Evolutionary conservation across 78 protist genomes (phyloP), one percentile per base, ranked within the genome.

Genomic region (Dictyostelium brefeldianum): DNA sequence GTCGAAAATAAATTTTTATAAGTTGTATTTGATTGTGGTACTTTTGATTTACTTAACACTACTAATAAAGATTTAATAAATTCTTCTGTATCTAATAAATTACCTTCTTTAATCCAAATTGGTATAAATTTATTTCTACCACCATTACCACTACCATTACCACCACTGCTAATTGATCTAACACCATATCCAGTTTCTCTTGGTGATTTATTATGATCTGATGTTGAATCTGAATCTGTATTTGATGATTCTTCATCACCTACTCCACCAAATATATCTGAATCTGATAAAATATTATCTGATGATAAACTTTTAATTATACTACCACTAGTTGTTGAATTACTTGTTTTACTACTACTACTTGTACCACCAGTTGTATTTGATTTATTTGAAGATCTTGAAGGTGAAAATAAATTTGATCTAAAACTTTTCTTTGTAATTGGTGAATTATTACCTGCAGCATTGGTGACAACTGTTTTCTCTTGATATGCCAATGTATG

Each of bases 81-180:
- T 12, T 53, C 22, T 4, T 87, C 93, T 41, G n/a, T 46, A 18
- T 50, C 56, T 20, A 87, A 87, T 15, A 87, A 25, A 77, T 87
- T 56, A 4, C 78, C 93, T 65, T 87, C 93, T 50, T 87, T 87
- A 12, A 87, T 74, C 93, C 93, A 87, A 18, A 71, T 67, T 59
- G 71, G 93, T 29, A 87, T 77, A 15, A 10, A 36, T 54, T 50
- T 53, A 15, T 77, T 74, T 50, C 51, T 87, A 62, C 18, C 18
- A 54, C 10, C 10, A 47, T 54, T 54, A n/a, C 53, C 29, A 9
- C 41, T 20, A n/a, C 36, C 25, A 48, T 78, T 22, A 17, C 46
- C 18, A 22, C 65, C 82, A 77, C 41, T 59, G n/a, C n/a, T 2
- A 36, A 36, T 36, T 36, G 43, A 36, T 36, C 43, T 36, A 36